These are phyloP conservation scores for Blumeria graminis DNA, from an alignment of 2,329 filamentous ascomycete species.

Conservation along the genomic window DNA sequence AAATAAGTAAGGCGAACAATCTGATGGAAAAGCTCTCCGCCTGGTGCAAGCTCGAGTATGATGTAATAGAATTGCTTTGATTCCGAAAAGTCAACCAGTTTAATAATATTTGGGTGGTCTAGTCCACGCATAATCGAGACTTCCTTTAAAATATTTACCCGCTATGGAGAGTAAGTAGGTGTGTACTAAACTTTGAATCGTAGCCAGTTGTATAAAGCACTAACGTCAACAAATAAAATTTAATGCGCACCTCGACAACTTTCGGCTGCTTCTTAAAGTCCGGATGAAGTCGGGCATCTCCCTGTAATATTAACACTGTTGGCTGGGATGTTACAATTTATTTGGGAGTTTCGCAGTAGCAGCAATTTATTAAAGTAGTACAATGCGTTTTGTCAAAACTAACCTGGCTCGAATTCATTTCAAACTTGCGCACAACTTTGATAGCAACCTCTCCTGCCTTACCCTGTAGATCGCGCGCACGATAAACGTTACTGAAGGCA, in stretches of 20 bases:
- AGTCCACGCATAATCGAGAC: conserved; percentile 96
- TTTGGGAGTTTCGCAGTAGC: background rate
- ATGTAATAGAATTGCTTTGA: conserved; percentile 95
- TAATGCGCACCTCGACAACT: conserved; percentile 76
- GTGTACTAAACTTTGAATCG: background rate
- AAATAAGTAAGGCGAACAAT: conserved; percentile 97
- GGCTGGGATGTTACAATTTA: conserved; percentile 21
- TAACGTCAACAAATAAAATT: conserved; percentile 14
- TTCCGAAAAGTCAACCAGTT: conserved; percentile 80
- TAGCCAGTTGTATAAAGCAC: background rate
- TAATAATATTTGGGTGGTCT: conserved; percentile 89
- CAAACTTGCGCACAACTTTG: conserved; percentile 95
- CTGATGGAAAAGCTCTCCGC: conserved; percentile 93
- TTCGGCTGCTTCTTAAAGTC: conserved; percentile 89
- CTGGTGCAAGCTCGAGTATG: conserved; percentile 78
- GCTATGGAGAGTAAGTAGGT: conserved; percentile 24
- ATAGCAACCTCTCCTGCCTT: conserved; percentile 68
- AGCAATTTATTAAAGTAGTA: background rate
- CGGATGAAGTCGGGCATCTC: conserved; percentile 79
- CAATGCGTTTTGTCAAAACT: conserved; percentile 20
- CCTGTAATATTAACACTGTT: conserved; percentile 37
- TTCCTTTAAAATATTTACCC: conserved; percentile 94
- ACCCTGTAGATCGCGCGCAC: conserved; percentile 51
- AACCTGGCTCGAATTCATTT: conserved; percentile 98
- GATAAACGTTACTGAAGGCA: conserved; percentile 96